These are phyloP conservation scores for Taphrina communis DNA, from an alignment of 1,139 yeast species.

Conservation along the genomic window DNA sequence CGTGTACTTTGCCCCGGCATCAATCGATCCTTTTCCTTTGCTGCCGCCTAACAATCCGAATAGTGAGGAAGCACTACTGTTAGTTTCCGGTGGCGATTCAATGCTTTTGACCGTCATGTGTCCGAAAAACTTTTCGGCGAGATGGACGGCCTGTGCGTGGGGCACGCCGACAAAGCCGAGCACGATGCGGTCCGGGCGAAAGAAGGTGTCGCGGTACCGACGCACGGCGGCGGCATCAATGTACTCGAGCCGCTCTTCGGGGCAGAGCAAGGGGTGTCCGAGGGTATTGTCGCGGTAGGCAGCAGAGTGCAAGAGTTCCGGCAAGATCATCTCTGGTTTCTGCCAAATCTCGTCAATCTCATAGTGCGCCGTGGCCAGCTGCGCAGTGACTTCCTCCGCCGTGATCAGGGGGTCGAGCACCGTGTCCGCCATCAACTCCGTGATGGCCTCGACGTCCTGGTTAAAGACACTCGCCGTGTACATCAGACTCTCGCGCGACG, in stretches of 20 bases:
- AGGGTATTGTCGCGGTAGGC: slow-evolving; percentile 76
- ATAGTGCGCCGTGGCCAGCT: slow-evolving; percentile 74
- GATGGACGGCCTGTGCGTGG: slow-evolving; percentile 69
- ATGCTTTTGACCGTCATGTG: slow-evolving; percentile 7
- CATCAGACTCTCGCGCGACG: slow-evolving; percentile 87
- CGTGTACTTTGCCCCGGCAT: slow-evolving; percentile 57
- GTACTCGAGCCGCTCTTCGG: slow-evolving; percentile 66
- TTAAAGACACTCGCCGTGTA: slow-evolving; percentile 96
- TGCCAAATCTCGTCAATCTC: slow-evolving; percentile 81
- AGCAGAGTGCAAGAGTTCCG: slow-evolving; percentile 82
- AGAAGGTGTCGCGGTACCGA: slow-evolving; percentile 70
- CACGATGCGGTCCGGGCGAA: slow-evolving; percentile 80
- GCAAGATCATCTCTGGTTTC: slow-evolving; percentile 84
- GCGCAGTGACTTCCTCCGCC: slow-evolving; percentile 74
- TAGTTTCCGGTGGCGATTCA: slow-evolving; percentile 8
- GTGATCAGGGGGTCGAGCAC: slow-evolving; percentile 71
- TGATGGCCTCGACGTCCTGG: slow-evolving; percentile 81
- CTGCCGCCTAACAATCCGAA: slow-evolving; percentile 5
- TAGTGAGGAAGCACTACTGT: neutral
- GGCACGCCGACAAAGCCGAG: slow-evolving; percentile 88
- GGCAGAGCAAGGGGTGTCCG: slow-evolving; percentile 86
- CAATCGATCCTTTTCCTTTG: neutral
- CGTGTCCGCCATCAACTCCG: slow-evolving; percentile 78
- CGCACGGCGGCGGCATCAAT: slow-evolving; percentile 63
- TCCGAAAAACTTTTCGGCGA: slow-evolving; percentile 70